phyloP scores from a whole-genome alignment of 768 basidiomycete species.

The Calocybe cyanea region DNA sequence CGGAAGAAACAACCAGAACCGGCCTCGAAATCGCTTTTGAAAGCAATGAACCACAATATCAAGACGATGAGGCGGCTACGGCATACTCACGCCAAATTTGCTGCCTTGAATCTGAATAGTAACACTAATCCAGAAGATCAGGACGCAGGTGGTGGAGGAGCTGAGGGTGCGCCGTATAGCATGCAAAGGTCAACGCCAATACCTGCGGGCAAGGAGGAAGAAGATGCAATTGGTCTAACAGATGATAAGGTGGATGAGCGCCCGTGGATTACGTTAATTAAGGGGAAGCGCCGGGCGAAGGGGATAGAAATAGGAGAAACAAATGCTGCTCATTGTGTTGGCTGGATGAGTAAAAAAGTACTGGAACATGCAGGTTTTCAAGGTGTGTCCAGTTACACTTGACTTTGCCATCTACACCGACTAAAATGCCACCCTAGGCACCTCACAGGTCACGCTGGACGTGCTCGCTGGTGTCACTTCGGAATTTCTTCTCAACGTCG shows the following conservation, averaged over 20 bases:
- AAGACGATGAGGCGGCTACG: constrained; percentile 70
- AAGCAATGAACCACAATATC: constrained; percentile 73
- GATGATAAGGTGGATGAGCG: constrained; percentile 56
- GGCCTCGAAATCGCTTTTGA: constrained; percentile 48
- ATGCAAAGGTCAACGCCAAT: constrained; percentile 15
- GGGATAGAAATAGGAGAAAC: constrained; percentile 57
- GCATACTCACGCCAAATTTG: constrained; percentile 69
- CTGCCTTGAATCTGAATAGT: constrained; percentile 42
- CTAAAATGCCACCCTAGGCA: constrained; percentile 39
- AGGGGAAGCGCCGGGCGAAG: constrained; percentile 23
- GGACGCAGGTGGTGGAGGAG: constrained; percentile 31
- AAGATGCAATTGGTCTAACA: constrained; percentile 23
- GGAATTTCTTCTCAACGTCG: constrained; percentile 83
- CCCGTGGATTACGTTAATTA: constrained; percentile 44
- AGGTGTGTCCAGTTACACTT: constrained; percentile 48
- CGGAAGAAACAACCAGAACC: constrained; percentile 24
- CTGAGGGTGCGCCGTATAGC: constrained; percentile 32
- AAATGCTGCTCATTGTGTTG: constrained; percentile 59
- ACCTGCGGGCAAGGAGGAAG: constrained; percentile 14
- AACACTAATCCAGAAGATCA: constrained; percentile 25
- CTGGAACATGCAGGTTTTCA: constrained; percentile 92
- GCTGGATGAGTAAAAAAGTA: constrained; percentile 72
- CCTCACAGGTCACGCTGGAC: constrained; percentile 73
- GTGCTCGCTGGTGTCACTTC: constrained; percentile 72
- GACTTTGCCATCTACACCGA: not conserved